Evolutionary conservation across 2,329 filamentous ascomycete species (phyloP), one percentile per base, ranked within the genome.

Genomic region (Acrodontium crateriforme): DNA sequence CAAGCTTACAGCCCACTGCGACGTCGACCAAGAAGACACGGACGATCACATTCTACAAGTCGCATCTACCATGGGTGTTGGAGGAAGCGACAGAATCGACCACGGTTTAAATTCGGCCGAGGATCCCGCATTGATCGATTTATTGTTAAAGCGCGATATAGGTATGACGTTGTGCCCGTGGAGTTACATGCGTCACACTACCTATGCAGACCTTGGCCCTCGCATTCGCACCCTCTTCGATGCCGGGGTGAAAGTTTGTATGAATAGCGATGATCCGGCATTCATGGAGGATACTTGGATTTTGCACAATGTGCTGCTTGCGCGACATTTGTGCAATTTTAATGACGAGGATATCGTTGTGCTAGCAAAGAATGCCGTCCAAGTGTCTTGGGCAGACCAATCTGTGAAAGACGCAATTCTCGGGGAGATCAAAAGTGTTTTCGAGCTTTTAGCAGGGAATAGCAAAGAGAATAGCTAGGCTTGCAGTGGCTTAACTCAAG

Each of bases 211-310:
- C 2, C 51, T 58, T 15, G 63, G 65, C 28, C 47, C 58, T 2
- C 61, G 60, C 24, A 56, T 67, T 22, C 49, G 54, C 11, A 52
- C 41, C 22, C 49, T 65, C 13, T 50, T 56, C 31, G 56, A 64
- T 18, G 50, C 46, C 5, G 62, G 60, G 0, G 53, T 66, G n/a
- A 56, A 56, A 24, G 50, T 65, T 25, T 58, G 56, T 27, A 58
- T 65, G 32, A 60, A 60, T 30, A 62, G 58, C 29, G 62, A 65
- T 37, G 62, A 65, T 35, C 62, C 62, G 9, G 57, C 59, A 3
- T 62, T 63, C 28, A 60, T 66, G 49, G 58, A 65, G 32, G 53
- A 66, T 32, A 57, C 60, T 18, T 67, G 62, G 62, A 46, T 67
- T 15, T 46, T 58, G 32, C 57, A 62, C 8, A 64, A 63, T 28